Evolutionary conservation across 2,329 filamentous ascomycete species (phyloP), one percentile per base, ranked within the genome.

Genomic region (Phialemoniopsis sp.): DNA sequence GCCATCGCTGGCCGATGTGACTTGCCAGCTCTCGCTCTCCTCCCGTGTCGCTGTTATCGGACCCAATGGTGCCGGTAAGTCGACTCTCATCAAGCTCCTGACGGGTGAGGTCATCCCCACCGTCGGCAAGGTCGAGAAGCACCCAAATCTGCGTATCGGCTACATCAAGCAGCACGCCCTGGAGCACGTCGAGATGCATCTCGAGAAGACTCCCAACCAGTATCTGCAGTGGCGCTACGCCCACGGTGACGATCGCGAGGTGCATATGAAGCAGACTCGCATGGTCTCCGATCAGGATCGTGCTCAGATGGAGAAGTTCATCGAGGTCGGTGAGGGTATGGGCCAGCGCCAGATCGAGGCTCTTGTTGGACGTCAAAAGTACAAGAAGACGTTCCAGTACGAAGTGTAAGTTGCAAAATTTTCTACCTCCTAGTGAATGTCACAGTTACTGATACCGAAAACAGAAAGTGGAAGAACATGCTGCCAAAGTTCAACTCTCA

Each of bases 101-200:
- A 98, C 93, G 10, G 93, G 91, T 51, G 93, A 97, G 64, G 80
- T 83, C 15, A 84, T 96, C 49, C 93, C 88, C 13, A 85, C 85
- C 46, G 66, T 67, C 15, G 93, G 93, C 47, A 88, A 82, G 60
- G 93, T 98, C 17, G 90, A 97, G 74, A 97, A 97, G 74, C 93
- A 98, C 63, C 93, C 93, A 51, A 98, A 98, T 64, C 70, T 98
- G 57, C 90, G 93, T 75, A 96, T 98, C 55, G 93, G 93, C 39
- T 98, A 98, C 73, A 97, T 98, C 72, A 97, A 97, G 73, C 93
- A 98, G 72, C 93, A 98, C 65, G 93, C 93, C 33, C 77, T 98
- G 12, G 93, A 98, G 73, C 93, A 98, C 79, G 93, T 98, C 10
- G 91, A 98, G 69, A 95, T 96, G 91, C 93, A 98, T 59, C 73